These are phyloP conservation scores for Jamesozyma jinghongensis DNA, from an alignment of 805 yeast genomes.

Conservation along the genomic window DNA sequence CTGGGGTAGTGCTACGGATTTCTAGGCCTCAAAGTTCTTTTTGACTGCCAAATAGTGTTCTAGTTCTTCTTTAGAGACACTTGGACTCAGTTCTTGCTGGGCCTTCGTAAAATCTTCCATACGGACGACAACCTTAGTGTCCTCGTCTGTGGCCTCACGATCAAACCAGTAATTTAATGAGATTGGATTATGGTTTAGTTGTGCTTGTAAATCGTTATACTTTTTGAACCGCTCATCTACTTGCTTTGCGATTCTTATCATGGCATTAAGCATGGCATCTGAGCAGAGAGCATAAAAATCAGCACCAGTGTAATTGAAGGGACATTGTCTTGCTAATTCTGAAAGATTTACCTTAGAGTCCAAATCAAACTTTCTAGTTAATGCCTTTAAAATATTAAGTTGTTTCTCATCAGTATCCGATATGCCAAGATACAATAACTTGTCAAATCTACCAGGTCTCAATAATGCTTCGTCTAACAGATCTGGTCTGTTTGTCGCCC, in stretches of 20 bases:
- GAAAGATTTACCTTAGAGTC: constrained; percentile 50
- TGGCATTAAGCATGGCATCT: constrained; percentile 92
- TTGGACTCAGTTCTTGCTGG: constrained; percentile 59
- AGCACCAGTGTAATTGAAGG: constrained; percentile 94
- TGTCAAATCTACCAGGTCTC: constrained; percentile 93
- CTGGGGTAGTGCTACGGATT: no score
- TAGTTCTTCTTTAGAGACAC: constrained; percentile 82
- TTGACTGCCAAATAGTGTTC: constrained; percentile 74
- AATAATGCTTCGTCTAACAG: constrained; percentile 85
- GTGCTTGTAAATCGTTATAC: constrained; percentile 34
- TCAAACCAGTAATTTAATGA: constrained; percentile 89
- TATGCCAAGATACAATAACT: constrained; percentile 87
- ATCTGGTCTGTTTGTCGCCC: constrained; percentile 98
- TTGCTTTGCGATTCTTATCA: constrained; percentile 77
- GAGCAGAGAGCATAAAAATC: constrained; percentile 95
- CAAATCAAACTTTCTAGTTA: constrained; percentile 72
- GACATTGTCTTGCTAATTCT: constrained; percentile 58
- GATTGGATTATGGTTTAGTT: constrained; percentile 35
- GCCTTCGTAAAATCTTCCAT: constrained; percentile 75
- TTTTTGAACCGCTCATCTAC: constrained; percentile 56
- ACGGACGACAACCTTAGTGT: constrained; percentile 57
- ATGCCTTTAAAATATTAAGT: constrained; percentile 72
- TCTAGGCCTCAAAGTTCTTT: constrained; percentile 54
- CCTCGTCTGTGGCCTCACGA: constrained; percentile 57
- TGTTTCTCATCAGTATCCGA: constrained; percentile 88